Evolutionary conservation across 345 rosid species (phyloP), one percentile per base, ranked within the genome.

Genomic region (Eucalyptus leucophloia): DNA sequence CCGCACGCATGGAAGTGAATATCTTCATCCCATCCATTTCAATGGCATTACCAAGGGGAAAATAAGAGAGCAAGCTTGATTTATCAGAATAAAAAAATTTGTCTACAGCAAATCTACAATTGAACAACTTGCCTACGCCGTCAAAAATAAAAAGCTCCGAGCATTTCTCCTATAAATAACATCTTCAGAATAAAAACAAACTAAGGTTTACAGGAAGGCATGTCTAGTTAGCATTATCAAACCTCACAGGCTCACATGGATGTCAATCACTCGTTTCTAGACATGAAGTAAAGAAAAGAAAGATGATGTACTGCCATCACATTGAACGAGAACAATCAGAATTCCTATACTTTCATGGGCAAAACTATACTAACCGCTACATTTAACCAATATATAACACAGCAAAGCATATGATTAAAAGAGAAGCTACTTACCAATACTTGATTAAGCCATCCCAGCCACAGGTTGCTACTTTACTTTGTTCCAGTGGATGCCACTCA

Each of bases 381-480:
- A 86, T 86, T 51, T 86, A 51, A 51, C 23, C 62, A 62, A 65
- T 16, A n/a, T 21, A 34, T 49, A 86, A 50, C 40, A 51, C 42
- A 47, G 83, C 81, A 81, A 23, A 21, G 37, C 40, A 77, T 16
- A 90, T 40, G 34, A 67, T 17, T 40, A 28, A 23, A 32, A 32
- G 89, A 87, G 62, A 92, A 53, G 90, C 86, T 60, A 91, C 98
- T 90, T 88, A 98, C 99, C 99, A 98, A 93, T 98, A 98, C 94
- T 98, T 97, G 88, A 98, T 98, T 92, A 97, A 92, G 92, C 99
- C 99, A 88, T 98, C 99, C 99, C 99, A 98, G 89, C 99, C 96
- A 93, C 99, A 98, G 34, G 99, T 98, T 50, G 99, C 99, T 12
- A 97, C 99, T 94, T 96, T 98, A 90, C 99, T 98, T 91, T 96